Percentiles rank a stretch among this genome's conserved stretches.
Conservation (phyloP, 2,329 filamentous ascomycete genomes). For the Chalaropsis thielavioides region DNA sequence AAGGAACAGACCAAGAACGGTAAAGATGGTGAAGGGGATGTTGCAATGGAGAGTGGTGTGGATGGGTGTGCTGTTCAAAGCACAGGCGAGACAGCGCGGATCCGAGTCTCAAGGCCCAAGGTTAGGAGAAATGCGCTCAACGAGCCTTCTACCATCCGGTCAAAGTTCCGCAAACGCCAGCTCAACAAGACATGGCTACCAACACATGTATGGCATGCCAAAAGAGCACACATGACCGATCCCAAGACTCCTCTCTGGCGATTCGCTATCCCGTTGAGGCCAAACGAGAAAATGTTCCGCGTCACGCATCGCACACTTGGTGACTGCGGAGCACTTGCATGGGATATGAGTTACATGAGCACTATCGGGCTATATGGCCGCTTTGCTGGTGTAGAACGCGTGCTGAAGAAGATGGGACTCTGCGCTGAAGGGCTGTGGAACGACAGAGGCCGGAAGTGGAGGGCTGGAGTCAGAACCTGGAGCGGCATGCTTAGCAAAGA, state of each 20-base stretch:
- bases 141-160: conserved; percentile 37
- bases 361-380: conserved; percentile 66
- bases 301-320: conserved; percentile 69
- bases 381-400: conserved; percentile 45
- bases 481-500: conserved; percentile 38
- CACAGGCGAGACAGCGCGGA: not conserved
- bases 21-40: conserved; percentile 17
- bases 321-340: conserved; percentile 63
- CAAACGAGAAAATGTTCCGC: conserved; percentile 79
- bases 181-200: conserved; percentile 84
- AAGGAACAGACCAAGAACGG: conserved; percentile 24
- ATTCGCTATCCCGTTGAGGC: conserved; percentile 71
- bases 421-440: conserved; percentile 47
- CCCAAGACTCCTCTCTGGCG: conserved; percentile 74
- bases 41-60: conserved; percentile 3
- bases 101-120: conserved; percentile 36
- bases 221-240: conserved; percentile 75
- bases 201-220: conserved; percentile 87
- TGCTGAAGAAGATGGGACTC: conserved; percentile 53
- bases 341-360: conserved; percentile 91
- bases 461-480: conserved; percentile 36
- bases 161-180: conserved; percentile 73
- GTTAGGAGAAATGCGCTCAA: conserved; percentile 58
- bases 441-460: conserved; percentile 56
- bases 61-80: conserved; percentile 1